Evolutionary conservation across 2,329 filamentous ascomycete species (phyloP), one percentile per base, ranked within the genome.

Genomic region (Talaromyces atroroseus): DNA sequence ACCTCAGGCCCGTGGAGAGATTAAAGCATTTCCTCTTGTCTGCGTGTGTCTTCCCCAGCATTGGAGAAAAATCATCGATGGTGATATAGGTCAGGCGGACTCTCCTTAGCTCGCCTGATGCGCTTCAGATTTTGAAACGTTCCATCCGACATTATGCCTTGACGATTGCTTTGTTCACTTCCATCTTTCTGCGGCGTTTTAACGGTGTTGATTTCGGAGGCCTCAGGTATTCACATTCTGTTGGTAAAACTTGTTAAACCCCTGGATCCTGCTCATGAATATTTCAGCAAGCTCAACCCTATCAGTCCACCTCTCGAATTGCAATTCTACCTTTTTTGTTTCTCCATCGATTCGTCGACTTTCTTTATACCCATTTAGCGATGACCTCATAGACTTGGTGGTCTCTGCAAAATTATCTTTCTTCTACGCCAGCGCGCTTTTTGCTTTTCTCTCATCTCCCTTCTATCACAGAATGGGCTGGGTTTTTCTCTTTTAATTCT

Each of bases 1-100:
- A 29, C 86, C 88, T 21, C 76, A 82, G 1, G 81, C 80, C 11
- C 79, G 81, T 56, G 90, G 90, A 58, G 92, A 97, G 71, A 94
- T 97, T 77, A 97, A 97, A 74, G 94, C 94, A 32, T 97, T 97
- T 80, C 94, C 94, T 46, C 80, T 99, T 61, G 92, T 99, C 50
- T 99, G 92, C 68, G 90, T 97, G 44, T 97, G 94, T 73, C 78
- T 96, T 32, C 94, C 92, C 24, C 89, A 96, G 67, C 92, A 96
- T 72, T 99, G 92, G 92, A 85, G 87, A 68, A 96, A 94, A 76
- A 97, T 92, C 1, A 95, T 97, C 64, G 92, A 97, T 62, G 90
- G 91, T 58, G 92, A 96, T 56, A 62, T 66, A 38, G 40, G 45
- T 58, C 65, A 63, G 51, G 65, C 67, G 38, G 66, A 66, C 36